Evolutionary conservation across 129 eudicot genomes (phyloP), one percentile per base, ranked within the genome.

Genomic region (Pseudognaphalium luteoalbum): DNA sequence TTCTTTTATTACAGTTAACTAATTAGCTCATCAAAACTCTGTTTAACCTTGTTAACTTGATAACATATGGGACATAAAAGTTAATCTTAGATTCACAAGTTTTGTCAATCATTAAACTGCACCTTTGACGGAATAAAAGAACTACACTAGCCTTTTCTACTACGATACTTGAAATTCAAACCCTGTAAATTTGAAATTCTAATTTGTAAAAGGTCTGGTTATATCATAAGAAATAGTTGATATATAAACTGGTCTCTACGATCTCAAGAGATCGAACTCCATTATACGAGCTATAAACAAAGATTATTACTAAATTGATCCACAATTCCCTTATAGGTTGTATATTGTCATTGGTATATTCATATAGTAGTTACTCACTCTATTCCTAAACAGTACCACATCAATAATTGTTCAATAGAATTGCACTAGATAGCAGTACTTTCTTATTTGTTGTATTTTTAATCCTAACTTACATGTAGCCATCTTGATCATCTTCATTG

Each of bases 401-500:
- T 44, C 11, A 44, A 44, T 10, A 44, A 44, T 12, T 44, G 52
- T 44, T 44, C 16, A 10, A 44, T 56, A 56, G 34, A 61, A 61
- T 10, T 61, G 34, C 52, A 44, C 52, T 28, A n/a, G n/a, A n/a
- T n/a, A 7, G 35, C 7, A 28, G 37, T 62, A 25, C n/a, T 29
- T 62, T 62, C 14, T 60, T 4, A 62, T 29, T 21, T 29, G 14
- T 62, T 28, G 54, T 2, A 22, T 62, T 28, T 28, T 60, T 5
- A 60, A 9, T 41, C 47, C 54, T 47, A 19, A 57, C 12, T 20
- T 57, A 57, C 0, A 5, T 57, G 1, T 62, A 62, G 14, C 62
- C 28, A 50, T 70, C 32, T 71, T 71, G 76, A 32, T 37, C 61
- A 51, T 71, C 54, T 52, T 16, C 20, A 16, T 19, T 29, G 66